Percentiles rank a stretch among this genome's conserved stretches.
These are phyloP conservation scores for Gomphus sp. DNA, from an alignment of 1,284 basidiomycete species.

Conservation along the genomic window DNA sequence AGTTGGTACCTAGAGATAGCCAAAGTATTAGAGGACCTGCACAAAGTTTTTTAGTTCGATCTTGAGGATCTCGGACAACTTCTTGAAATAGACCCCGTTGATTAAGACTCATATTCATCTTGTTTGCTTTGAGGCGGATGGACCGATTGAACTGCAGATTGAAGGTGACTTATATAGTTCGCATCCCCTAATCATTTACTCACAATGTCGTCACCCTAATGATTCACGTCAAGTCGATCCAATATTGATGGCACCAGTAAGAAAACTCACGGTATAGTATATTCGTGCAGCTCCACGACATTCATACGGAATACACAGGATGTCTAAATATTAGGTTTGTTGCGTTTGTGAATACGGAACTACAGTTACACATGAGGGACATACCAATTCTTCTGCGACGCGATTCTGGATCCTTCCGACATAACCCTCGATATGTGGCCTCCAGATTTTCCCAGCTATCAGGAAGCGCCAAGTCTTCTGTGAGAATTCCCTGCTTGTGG, in stretches of 20 bases:
- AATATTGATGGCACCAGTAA: slow-evolving; percentile 1
- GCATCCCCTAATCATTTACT: slow-evolving; percentile 17
- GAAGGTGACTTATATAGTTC: neutral
- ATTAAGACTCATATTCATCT: slow-evolving; percentile 78
- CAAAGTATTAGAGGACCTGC: slow-evolving; percentile 47
- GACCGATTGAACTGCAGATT: slow-evolving; percentile 74
- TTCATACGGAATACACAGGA: slow-evolving; percentile 70
- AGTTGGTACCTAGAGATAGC: neutral
- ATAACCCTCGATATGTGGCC: slow-evolving; percentile 73
- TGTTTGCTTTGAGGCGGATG: slow-evolving; percentile 75
- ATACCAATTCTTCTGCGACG: slow-evolving; percentile 69
- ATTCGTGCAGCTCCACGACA: slow-evolving; percentile 76
- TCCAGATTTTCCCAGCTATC: slow-evolving; percentile 61
- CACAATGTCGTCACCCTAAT: slow-evolving; percentile 75
- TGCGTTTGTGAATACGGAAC: neutral
- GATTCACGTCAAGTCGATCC: slow-evolving; percentile 22
- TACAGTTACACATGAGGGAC: slow-evolving; percentile 10
- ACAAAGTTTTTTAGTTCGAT: slow-evolving; percentile 53
- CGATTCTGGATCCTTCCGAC: slow-evolving; percentile 28
- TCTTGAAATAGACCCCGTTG: slow-evolving; percentile 71
- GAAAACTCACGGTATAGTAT: slow-evolving; percentile 70
- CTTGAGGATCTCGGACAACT: slow-evolving; percentile 60
- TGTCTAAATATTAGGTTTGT: slow-evolving; percentile 29
- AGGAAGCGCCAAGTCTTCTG: slow-evolving; percentile 69
- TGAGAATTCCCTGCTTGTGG: slow-evolving; percentile 48